Conservation (phyloP, 805 yeast species). For the Sugiyamaella americana region DNA sequence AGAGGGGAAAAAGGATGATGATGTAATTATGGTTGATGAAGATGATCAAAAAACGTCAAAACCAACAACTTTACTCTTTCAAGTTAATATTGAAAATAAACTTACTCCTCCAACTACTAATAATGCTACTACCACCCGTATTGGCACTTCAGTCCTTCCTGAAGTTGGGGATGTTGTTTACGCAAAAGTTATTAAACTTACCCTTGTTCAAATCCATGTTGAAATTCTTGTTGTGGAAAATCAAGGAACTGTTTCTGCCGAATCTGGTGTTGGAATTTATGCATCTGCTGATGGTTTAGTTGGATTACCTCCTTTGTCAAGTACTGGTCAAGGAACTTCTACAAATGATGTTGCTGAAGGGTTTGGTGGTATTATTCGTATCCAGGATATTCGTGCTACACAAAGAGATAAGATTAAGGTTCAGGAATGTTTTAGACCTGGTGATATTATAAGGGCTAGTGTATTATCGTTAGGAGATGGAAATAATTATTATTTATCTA, state of each 20-base stretch:
- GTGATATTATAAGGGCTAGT: constrained; percentile 82
- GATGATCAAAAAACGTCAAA: constrained; percentile 17
- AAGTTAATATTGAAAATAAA: constrained; percentile 25
- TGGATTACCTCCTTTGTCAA: constrained; percentile 8
- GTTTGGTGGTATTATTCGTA: constrained; percentile 77
- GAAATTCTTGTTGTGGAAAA: constrained; percentile 71
- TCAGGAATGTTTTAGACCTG: constrained; percentile 76
- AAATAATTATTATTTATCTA: constrained; percentile 76
- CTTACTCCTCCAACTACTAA: constrained; percentile 15
- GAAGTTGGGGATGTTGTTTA: constrained; percentile 79
- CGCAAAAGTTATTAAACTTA: constrained; percentile 63
- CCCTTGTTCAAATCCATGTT: constrained; percentile 63
- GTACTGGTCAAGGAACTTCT: constrained; percentile 23
- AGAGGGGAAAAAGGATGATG: constrained; percentile 15
- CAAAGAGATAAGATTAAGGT: constrained; percentile 84
- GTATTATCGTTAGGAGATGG: constrained; percentile 90
- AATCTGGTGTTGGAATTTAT: constrained; percentile 61
- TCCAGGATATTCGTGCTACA: constrained; percentile 85
- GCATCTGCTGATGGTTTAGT: constrained; percentile 33
- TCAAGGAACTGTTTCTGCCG: constrained; percentile 48
- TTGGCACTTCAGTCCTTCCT: constrained; percentile 43
- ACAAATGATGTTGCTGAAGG: constrained; percentile 70
- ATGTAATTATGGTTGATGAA: constrained; percentile 24
- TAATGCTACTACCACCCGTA: constrained; percentile 14
- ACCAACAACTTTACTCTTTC: constrained; percentile 11